phyloP scores from a whole-genome alignment of 2,329 filamentous ascomycete genomes.

The Ophiostoma tasmaniense region DNA sequence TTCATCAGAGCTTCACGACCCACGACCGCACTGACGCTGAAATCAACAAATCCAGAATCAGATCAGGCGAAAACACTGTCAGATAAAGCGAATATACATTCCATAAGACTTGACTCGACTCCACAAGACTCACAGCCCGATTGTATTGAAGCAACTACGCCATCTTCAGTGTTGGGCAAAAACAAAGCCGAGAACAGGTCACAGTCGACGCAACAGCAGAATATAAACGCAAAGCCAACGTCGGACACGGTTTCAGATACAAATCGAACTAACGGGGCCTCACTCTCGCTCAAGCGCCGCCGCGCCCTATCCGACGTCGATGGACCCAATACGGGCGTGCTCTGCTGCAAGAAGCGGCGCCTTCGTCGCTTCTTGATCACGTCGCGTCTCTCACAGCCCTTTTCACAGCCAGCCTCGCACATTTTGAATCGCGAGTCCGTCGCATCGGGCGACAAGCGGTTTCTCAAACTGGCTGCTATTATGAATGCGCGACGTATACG shows the following conservation, averaged over 20 bases:
- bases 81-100: not conserved
- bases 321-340: constrained; percentile 41
- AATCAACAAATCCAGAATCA: not conserved
- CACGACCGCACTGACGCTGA: not conserved
- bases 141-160: not conserved
- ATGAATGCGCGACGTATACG: constrained; percentile 28
- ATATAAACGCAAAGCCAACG: too few species aligned
- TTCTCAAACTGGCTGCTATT: constrained; percentile 40
- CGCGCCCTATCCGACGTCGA: constrained; percentile 52
- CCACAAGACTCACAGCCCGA: not conserved
- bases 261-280: not conserved
- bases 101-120: not conserved
- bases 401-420: constrained; percentile 60
- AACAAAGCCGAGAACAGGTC: not conserved
- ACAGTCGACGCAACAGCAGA: not conserved
- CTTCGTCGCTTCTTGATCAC: constrained; percentile 57
- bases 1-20: not conserved
- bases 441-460: constrained; percentile 37
- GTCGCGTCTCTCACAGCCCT: constrained; percentile 60
- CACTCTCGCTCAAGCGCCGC: constrained; percentile 36
- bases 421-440: constrained; percentile 53
- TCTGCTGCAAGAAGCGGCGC: constrained; percentile 58
- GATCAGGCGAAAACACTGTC: not conserved
- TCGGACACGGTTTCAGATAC: too few species aligned
- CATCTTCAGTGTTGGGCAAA: not conserved